Evolutionary conservation across 352 stramenopile genomes (phyloP).

Genomic region (Thalassiosira livingstoniorum): DNA sequence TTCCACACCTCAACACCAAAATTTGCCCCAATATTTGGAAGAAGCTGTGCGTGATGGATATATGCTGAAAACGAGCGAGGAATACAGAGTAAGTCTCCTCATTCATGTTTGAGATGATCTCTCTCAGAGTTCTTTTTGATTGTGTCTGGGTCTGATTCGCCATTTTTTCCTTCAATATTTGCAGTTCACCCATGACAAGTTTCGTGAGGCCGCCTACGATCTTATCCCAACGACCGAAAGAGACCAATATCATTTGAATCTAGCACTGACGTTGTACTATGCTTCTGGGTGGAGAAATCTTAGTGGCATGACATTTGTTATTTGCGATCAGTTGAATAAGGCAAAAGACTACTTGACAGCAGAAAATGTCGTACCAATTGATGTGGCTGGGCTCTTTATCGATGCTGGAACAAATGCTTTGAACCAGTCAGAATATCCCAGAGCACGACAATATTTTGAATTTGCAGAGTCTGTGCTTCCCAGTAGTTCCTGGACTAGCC

Average conservation of each 20-base stretch:
- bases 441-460: background rate
- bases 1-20: background rate
- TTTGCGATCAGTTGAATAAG: constrained; percentile 34
- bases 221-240: constrained; percentile 50
- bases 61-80: background rate
- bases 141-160: too few relatives aligned
- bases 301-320: background rate
- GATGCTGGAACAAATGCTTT: constrained; percentile 11
- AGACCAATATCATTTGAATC: background rate
- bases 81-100: too few relatives aligned
- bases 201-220: constrained; percentile 60
- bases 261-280: background rate
- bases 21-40: background rate
- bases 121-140: too few relatives aligned
- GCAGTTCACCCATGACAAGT: constrained; percentile 59
- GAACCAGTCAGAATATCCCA: background rate
- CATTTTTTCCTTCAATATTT: too few relatives aligned
- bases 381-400: constrained; percentile 15
- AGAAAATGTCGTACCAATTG: constrained; percentile 9
- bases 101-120: too few relatives aligned
- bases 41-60: background rate
- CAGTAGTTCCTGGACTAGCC: background rate
- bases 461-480: constrained; percentile 15
- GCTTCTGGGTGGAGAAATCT: background rate
- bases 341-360: constrained; percentile 17